These are phyloP conservation scores for Tuber microsphaerosporum DNA, from an alignment of 495 filamentous ascomycete genomes.

Conservation along the genomic window DNA sequence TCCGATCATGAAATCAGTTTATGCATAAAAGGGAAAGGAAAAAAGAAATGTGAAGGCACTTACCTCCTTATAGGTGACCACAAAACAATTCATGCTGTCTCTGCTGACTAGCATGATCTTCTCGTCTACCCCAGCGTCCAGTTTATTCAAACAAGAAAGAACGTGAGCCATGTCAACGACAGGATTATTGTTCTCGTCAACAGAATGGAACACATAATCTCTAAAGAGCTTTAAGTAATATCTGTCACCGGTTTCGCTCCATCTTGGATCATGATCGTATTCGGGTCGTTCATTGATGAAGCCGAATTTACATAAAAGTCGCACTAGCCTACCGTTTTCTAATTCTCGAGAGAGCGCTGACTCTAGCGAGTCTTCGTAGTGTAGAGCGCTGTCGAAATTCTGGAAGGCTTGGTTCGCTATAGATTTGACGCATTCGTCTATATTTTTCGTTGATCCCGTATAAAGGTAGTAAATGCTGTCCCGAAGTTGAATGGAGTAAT, in stretches of 20 bases:
- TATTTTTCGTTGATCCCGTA: constrained; percentile 53
- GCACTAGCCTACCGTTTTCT: constrained; percentile 81
- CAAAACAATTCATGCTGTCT: constrained; percentile 77
- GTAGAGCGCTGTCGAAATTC: constrained; percentile 65
- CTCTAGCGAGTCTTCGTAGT: constrained; percentile 61
- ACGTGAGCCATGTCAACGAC: constrained; percentile 80
- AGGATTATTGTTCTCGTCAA: constrained; percentile 72
- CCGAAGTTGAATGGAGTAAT: constrained; percentile 65
- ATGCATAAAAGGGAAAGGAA: background rate
- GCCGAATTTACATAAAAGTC: constrained; percentile 74
- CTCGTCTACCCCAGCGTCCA: constrained; percentile 86
- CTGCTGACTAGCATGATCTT: constrained; percentile 75
- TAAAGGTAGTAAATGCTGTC: constrained; percentile 68
- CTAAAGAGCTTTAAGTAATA: constrained; percentile 88
- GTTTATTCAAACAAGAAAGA: constrained; percentile 72
- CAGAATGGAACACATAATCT: constrained; percentile 94
- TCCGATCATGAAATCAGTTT: background rate
- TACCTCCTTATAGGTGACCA: constrained; percentile 75
- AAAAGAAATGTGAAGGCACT: background rate
- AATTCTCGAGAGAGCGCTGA: constrained; percentile 68
- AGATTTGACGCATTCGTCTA: constrained; percentile 67
- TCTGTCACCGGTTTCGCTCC: constrained; percentile 85
- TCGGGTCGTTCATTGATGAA: constrained; percentile 85
- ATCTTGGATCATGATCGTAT: constrained; percentile 62
- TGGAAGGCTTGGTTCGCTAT: constrained; percentile 61